These are phyloP conservation scores for Neofusicoccum cordaticola DNA, from an alignment of 2,329 filamentous ascomycete species.

Conservation along the genomic window DNA sequence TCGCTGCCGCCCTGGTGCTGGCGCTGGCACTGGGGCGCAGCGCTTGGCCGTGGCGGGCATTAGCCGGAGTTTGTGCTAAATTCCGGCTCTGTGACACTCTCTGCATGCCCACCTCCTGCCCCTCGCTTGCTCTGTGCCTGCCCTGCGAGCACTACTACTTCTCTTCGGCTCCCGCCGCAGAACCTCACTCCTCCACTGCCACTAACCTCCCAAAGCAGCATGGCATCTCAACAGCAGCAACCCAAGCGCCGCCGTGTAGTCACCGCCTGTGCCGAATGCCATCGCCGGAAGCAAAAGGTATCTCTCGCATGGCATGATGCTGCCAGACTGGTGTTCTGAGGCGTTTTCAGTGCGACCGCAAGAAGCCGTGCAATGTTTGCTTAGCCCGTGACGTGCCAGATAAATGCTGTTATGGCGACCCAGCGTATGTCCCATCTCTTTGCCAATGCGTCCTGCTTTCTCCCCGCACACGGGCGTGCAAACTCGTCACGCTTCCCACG, in stretches of 20 bases:
- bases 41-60: no score
- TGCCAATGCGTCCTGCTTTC: no score
- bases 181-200: neutral
- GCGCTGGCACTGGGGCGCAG: no score
- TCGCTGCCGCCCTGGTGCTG: no score
- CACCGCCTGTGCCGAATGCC: neutral
- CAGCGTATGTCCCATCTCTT: neutral
- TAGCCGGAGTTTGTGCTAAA: no score
- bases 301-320: neutral
- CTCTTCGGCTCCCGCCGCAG: neutral
- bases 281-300: constrained; percentile 6
- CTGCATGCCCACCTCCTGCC: no score
- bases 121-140: no score
- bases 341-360: neutral
- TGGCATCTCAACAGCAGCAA: neutral
- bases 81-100: no score
- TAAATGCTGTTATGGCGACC: neutral
- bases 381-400: neutral
- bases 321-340: neutral
- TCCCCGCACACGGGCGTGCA: no score
- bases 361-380: constrained; percentile 7
- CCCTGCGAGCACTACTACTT: no score
- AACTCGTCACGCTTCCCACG: no score
- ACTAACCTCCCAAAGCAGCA: neutral
- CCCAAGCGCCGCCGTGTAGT: neutral